These are phyloP conservation scores for Osmanthus fragrans DNA, from an alignment of 257 asterid genomes.

Conservation along the genomic window DNA sequence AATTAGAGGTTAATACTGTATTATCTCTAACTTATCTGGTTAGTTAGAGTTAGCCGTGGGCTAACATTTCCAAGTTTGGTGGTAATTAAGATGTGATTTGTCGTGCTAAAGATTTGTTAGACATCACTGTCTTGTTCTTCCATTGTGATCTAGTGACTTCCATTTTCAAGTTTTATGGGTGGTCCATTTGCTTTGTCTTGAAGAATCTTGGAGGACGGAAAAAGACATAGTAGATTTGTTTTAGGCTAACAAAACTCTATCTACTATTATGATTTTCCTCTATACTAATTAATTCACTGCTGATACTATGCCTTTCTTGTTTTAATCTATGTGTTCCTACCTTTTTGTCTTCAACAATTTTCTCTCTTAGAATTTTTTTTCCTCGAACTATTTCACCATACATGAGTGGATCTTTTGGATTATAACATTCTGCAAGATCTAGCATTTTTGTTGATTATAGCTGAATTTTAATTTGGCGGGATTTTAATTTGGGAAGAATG, in stretches of 20 bases:
- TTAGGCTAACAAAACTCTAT: constrained; percentile 19
- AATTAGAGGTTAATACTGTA: not conserved
- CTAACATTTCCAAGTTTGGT: constrained; percentile 14
- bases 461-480: constrained; percentile 38
- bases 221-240: constrained; percentile 17
- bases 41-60: constrained; percentile 16
- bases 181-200: constrained; percentile 49
- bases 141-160: constrained; percentile 34
- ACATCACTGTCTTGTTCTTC: constrained; percentile 33
- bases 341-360: constrained; percentile 29
- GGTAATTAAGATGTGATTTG: constrained; percentile 30
- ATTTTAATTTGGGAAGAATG: constrained; percentile 80
- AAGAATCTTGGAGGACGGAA: constrained; percentile 46
- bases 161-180: constrained; percentile 39
- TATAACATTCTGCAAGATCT: not conserved
- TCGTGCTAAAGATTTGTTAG: constrained; percentile 33
- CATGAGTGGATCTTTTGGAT: not conserved
- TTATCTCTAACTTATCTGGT: constrained; percentile 2
- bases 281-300: constrained; percentile 33
- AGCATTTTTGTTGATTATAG: not conserved
- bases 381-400: constrained; percentile 12
- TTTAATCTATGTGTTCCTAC: constrained; percentile 34
- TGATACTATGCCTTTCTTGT: constrained; percentile 40
- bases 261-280: constrained; percentile 32
- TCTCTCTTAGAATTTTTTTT: constrained; percentile 26